Evolutionary conservation across 139 green algal genomes (phyloP).

Genomic region (Coelastrella sp.): DNA sequence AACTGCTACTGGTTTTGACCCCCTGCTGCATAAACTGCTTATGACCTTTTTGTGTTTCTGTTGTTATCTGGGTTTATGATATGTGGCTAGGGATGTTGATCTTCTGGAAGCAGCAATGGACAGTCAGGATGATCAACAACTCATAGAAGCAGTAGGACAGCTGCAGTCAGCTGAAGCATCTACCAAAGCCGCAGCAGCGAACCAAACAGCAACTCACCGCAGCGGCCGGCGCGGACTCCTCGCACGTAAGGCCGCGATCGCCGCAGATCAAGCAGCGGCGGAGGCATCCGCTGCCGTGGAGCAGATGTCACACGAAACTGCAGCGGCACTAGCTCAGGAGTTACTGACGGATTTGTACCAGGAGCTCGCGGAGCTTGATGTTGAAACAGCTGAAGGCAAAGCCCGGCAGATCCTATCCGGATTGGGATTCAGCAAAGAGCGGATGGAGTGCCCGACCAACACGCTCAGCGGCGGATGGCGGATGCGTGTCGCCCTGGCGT

Average conservation of each 20-base stretch:
- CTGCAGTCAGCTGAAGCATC: conserved; percentile 19
- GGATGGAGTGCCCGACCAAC: conserved; percentile 48
- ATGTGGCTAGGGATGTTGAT: conserved; percentile 39
- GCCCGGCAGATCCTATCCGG: neutral
- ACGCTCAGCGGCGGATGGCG: conserved; percentile 68
- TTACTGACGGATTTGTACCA: conserved; percentile 17
- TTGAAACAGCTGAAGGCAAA: neutral
- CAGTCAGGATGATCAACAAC: neutral
- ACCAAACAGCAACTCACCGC: conserved; percentile 23
- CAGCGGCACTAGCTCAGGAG: conserved; percentile 2
- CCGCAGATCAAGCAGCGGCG: neutral
- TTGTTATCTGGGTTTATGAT: no score
- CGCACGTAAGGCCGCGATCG: conserved; percentile 12
- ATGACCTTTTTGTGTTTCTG: no score
- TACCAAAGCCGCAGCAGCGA: neutral
- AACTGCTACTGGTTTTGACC: no score
- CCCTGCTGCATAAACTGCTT: neutral
- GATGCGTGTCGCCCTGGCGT: conserved; percentile 64
- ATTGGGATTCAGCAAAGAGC: conserved; percentile 49
- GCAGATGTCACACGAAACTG: neutral
- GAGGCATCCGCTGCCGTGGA: neutral
- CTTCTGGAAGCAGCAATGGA: conserved; percentile 53
- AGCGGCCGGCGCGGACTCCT: conserved; percentile 30
- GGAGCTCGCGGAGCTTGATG: conserved; percentile 44
- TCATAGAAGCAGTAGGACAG: conserved; percentile 15